Percentiles rank a stretch among this genome's conserved stretches.
Evolutionary conservation across 2,329 filamentous ascomycete species (phyloP).

Genomic region (Xylariaceae sp.): DNA sequence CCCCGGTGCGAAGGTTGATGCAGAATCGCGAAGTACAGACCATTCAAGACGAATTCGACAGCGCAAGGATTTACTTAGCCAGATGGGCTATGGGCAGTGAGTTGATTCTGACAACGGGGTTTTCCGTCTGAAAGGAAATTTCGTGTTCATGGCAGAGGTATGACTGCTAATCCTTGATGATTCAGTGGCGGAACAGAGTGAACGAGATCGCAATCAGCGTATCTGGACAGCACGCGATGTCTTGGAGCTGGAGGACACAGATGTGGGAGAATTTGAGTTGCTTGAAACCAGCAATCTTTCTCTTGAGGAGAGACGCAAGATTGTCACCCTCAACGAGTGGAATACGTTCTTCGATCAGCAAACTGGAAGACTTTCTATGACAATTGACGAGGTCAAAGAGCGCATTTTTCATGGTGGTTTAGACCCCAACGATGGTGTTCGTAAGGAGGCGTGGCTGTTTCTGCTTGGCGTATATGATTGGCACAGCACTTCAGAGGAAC

Average conservation of each 20-base stretch:
- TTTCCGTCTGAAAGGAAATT: too few species aligned
- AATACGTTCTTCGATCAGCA: slow-evolving; percentile 77
- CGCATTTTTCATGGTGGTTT: slow-evolving; percentile 95
- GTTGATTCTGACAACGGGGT: too few species aligned
- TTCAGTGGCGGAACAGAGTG: slow-evolving; percentile 96
- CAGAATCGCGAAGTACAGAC: slow-evolving; percentile 93
- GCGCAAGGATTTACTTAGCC: slow-evolving; percentile 87
- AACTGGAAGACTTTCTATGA: slow-evolving; percentile 72
- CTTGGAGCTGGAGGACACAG: slow-evolving; percentile 88
- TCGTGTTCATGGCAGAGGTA: too few species aligned
- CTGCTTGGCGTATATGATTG: slow-evolving; percentile 88
- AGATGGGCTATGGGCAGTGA: slow-evolving; percentile 99
- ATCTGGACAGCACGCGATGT: slow-evolving; percentile 94
- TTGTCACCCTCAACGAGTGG: slow-evolving; percentile 83
- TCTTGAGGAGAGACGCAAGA: slow-evolving; percentile 70
- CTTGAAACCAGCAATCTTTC: slow-evolving; percentile 72
- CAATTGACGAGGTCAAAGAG: slow-evolving; percentile 90
- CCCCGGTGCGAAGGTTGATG: slow-evolving; percentile 79
- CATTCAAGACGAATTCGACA: slow-evolving; percentile 94
- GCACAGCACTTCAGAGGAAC: slow-evolving; percentile 84
- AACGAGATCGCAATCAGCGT: slow-evolving; percentile 76
- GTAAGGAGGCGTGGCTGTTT: slow-evolving; percentile 97
- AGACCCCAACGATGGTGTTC: slow-evolving; percentile 80
- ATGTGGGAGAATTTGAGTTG: slow-evolving; percentile 93
- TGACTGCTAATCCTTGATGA: too few species aligned